Evolutionary conservation across 148 eudicot genomes (phyloP).

Genomic region (Rhododendron henanense): DNA sequence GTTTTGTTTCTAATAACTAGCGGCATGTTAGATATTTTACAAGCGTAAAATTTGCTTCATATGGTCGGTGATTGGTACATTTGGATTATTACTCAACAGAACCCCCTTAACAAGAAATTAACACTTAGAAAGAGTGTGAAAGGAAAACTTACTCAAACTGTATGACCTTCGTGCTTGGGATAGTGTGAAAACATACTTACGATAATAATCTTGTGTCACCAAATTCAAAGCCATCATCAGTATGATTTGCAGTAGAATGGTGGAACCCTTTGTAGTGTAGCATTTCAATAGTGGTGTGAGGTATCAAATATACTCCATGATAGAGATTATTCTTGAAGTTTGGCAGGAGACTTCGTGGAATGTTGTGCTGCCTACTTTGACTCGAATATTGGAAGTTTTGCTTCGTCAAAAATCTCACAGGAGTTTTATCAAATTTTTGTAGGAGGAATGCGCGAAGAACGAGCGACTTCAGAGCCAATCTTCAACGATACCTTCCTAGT

Average conservation of each 20-base stretch:
- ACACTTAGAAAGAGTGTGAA: neutral
- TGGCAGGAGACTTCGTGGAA: neutral
- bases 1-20: neutral
- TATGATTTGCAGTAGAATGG: neutral
- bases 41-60: neutral
- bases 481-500: slow-evolving; percentile 1
- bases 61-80: neutral
- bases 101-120: neutral
- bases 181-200: neutral
- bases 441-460: slow-evolving; percentile 47
- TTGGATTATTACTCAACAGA: neutral
- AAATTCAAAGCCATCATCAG: neutral
- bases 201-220: neutral
- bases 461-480: slow-evolving; percentile 32
- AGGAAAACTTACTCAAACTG: neutral
- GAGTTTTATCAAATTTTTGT: slow-evolving; percentile 1
- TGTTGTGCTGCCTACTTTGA: neutral
- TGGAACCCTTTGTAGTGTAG: neutral
- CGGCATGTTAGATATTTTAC: neutral
- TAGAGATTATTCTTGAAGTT: neutral
- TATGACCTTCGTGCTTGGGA: neutral
- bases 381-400: neutral
- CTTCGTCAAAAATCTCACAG: neutral
- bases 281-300: neutral
- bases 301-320: neutral